A percentile compares a stretch with the other conserved stretches of the same genome.
Evolutionary conservation across 2,329 filamentous ascomycete species (phyloP).

Genomic region (Botrytis porri): DNA sequence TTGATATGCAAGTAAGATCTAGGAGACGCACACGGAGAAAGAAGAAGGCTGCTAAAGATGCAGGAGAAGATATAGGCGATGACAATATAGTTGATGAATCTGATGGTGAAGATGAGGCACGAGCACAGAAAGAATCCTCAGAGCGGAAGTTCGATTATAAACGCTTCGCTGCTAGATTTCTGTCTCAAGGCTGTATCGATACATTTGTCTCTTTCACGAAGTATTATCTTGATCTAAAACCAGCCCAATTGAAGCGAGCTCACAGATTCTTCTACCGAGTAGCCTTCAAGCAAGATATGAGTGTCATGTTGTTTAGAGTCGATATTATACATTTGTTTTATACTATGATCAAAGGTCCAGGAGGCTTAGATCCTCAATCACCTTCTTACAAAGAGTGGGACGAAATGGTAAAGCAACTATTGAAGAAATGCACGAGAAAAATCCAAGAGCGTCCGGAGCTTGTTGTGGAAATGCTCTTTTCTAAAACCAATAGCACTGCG

Average conservation of each 20-base stretch:
- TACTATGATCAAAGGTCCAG: constrained; percentile 86
- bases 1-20: constrained; percentile 88
- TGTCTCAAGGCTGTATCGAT: constrained; percentile 80
- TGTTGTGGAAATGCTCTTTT: constrained; percentile 90
- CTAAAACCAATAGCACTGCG: constrained; percentile 78
- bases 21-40: constrained; percentile 70
- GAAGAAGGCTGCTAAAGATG: constrained; percentile 59
- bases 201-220: constrained; percentile 79
- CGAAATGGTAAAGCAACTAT: constrained; percentile 78
- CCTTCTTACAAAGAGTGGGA: constrained; percentile 85
- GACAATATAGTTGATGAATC: constrained; percentile 57
- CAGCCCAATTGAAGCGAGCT: constrained; percentile 80
- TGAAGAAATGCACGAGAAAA: constrained; percentile 79
- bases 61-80: constrained; percentile 43
- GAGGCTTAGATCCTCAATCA: constrained; percentile 65
- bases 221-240: constrained; percentile 76
- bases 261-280: constrained; percentile 93
- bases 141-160: constrained; percentile 95
- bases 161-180: constrained; percentile 76
- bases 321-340: constrained; percentile 89
- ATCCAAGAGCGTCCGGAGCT: constrained; percentile 81
- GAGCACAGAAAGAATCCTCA: constrained; percentile 66
- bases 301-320: constrained; percentile 81
- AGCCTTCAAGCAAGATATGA: constrained; percentile 91
- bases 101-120: constrained; percentile 70